Conservation (phyloP, 2,329 filamentous ascomycete species). For the Claviceps sp. region DNA sequence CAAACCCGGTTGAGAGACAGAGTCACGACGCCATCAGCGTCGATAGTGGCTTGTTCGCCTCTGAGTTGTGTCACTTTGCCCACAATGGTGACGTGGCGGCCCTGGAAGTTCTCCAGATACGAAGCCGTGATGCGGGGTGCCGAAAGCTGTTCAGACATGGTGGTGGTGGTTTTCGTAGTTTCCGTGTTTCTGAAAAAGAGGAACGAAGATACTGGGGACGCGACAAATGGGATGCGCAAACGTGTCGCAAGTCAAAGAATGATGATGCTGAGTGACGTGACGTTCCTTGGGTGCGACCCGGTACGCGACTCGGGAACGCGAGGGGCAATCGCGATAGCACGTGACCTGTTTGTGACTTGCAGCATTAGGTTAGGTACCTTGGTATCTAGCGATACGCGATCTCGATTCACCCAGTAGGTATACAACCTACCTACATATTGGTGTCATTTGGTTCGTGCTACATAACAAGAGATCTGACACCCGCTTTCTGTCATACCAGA, state of each 20-base stretch:
- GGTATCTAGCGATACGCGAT: too few species aligned
- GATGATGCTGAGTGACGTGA: neutral
- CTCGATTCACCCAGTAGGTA: too few species aligned
- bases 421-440: too few species aligned
- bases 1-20: constrained; percentile 60
- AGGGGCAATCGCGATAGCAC: neutral
- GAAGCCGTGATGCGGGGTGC: constrained; percentile 72
- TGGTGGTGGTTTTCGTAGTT: neutral
- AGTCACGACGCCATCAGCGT: constrained; percentile 66
- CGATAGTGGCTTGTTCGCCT: constrained; percentile 68
- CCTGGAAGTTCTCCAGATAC: constrained; percentile 65
- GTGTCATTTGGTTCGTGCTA: too few species aligned
- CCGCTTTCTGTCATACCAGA: too few species aligned
- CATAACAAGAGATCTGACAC: too few species aligned
- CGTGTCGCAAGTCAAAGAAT: neutral
- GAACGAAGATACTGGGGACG: neutral
- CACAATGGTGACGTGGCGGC: constrained; percentile 66
- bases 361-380: too few species aligned
- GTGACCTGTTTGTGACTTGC: neutral
- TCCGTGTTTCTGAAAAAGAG: neutral
- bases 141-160: constrained; percentile 52
- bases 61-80: constrained; percentile 75
- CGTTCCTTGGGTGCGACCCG: neutral
- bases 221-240: neutral
- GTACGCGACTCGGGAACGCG: neutral